Percentiles rank a stretch among this genome's conserved stretches.
Conservation (phyloP, 2,329 filamentous ascomycete genomes). For the Cucurbitaria berberidis region DNA sequence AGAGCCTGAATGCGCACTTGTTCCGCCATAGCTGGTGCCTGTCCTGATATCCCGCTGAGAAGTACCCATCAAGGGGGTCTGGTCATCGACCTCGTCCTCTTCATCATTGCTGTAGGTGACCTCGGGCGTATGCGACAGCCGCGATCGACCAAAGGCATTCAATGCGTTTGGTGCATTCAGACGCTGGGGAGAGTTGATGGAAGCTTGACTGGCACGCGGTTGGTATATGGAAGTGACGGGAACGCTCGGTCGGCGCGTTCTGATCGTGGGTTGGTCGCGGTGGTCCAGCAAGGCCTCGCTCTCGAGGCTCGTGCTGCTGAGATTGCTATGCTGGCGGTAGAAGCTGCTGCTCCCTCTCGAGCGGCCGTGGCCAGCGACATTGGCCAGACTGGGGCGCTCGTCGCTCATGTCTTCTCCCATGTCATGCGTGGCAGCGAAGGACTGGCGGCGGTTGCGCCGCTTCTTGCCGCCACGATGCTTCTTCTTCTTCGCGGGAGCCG, state of each 20-base stretch:
- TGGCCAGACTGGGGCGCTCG: constrained; percentile 56
- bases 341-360: constrained; percentile 56
- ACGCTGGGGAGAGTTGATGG: constrained; percentile 27
- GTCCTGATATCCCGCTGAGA: constrained; percentile 46
- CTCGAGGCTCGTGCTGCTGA: constrained; percentile 86
- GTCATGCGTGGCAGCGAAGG: constrained; percentile 67
- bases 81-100: constrained; percentile 55
- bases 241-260: constrained; percentile 53
- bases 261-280: constrained; percentile 60
- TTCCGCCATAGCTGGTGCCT: constrained; percentile 42
- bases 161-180: constrained; percentile 15
- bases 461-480: constrained; percentile 80
- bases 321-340: constrained; percentile 63
- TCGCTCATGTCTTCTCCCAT: constrained; percentile 62
- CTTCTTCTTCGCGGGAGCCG: constrained; percentile 64
- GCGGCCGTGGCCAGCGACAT: constrained; percentile 38
- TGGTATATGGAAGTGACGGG: constrained; percentile 43
- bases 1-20: constrained; percentile 33
- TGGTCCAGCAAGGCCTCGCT: constrained; percentile 90
- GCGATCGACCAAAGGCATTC: constrained; percentile 29
- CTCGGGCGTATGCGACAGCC: constrained; percentile 38
- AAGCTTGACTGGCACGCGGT: constrained; percentile 34
- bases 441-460: constrained; percentile 76
- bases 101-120: constrained; percentile 57
- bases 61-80: constrained; percentile 60